Conservation (phyloP, 208 protist genomes). For the Plasmodiophora brassicae region DNA sequence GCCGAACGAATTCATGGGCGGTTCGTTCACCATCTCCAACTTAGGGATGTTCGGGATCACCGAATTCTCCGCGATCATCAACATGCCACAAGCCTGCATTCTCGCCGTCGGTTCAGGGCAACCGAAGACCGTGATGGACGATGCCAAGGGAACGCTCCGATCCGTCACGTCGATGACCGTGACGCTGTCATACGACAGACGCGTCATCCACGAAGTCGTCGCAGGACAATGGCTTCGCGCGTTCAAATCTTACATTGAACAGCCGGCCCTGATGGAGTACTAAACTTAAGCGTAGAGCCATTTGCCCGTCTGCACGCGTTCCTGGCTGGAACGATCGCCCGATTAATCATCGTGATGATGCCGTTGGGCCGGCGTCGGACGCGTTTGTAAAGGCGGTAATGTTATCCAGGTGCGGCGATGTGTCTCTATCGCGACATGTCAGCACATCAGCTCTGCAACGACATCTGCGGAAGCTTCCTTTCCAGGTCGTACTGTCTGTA, state of each 20-base stretch:
- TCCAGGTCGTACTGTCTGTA: no score
- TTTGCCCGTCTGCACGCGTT: no score
- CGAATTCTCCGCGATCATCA: slow-evolving; percentile 6
- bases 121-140: not conserved
- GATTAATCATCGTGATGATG: no score
- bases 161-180: not conserved
- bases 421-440: no score
- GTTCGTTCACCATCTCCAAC: slow-evolving; percentile 24
- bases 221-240: not conserved
- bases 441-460: no score
- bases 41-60: slow-evolving; percentile 15
- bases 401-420: no score
- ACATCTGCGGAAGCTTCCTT: no score
- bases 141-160: not conserved
- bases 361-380: no score
- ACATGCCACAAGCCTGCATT: not conserved
- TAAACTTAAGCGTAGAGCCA: no score
- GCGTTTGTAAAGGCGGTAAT: no score
- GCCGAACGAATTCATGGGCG: slow-evolving; percentile 5
- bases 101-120: not conserved
- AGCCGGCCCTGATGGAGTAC: not conserved
- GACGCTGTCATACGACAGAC: not conserved
- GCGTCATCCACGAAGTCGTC: not conserved
- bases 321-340: no score
- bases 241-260: slow-evolving; percentile 31